Evolutionary conservation across 2,329 filamentous ascomycete genomes (phyloP).

Genomic region (Aotearoamyces nothofagi): DNA sequence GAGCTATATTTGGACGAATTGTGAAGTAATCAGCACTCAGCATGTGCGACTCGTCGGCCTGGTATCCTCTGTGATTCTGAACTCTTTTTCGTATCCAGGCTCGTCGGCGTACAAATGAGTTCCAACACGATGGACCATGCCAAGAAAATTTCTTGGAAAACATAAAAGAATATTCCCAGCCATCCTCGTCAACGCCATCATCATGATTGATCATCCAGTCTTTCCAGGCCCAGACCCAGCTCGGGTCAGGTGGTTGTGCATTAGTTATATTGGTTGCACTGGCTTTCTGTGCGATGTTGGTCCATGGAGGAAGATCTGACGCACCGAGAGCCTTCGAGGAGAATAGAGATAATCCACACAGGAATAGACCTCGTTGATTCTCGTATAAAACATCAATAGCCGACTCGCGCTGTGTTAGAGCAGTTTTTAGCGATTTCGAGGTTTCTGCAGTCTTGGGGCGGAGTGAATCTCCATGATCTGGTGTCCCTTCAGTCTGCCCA

Average conservation of each 20-base stretch:
- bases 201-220: slow-evolving; percentile 56
- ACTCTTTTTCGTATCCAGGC: slow-evolving; percentile 75
- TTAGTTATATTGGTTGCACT: slow-evolving; percentile 60
- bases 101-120: slow-evolving; percentile 81
- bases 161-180: slow-evolving; percentile 92
- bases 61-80: slow-evolving; percentile 35
- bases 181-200: slow-evolving; percentile 71
- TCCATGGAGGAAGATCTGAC: slow-evolving; percentile 78
- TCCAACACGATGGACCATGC: slow-evolving; percentile 88
- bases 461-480: not conserved
- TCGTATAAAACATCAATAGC: slow-evolving; percentile 86
- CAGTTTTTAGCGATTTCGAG: slow-evolving; percentile 12
- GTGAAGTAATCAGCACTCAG: slow-evolving; percentile 70
- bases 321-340: slow-evolving; percentile 72
- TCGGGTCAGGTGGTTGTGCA: slow-evolving; percentile 84
- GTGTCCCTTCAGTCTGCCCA: not conserved
- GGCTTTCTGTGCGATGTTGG: slow-evolving; percentile 48
- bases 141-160: slow-evolving; percentile 64
- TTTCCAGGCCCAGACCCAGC: slow-evolving; percentile 77
- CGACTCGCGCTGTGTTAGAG: slow-evolving; percentile 27
- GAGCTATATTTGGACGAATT: slow-evolving; percentile 39
- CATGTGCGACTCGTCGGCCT: slow-evolving; percentile 38
- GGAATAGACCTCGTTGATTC: slow-evolving; percentile 81
- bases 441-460: not conserved
- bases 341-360: slow-evolving; percentile 84